Base-by-base conservation (phyloP, 164 flowering plant genomes). In the Tetracentron sinense region DNA sequence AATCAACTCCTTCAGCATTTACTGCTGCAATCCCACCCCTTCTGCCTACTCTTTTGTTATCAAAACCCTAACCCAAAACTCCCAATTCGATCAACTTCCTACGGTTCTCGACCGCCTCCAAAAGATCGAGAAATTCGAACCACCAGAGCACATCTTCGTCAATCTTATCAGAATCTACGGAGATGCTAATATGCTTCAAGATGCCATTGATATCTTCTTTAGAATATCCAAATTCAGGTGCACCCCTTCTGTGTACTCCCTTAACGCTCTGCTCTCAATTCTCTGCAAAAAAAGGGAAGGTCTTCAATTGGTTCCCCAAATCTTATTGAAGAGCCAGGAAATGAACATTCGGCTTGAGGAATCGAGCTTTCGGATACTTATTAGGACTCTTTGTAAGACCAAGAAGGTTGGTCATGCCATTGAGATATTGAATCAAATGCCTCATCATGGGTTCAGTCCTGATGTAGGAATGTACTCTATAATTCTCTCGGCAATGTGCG, bases 171-270 rank as follows among this genome's bases (percentile, higher is more conserved):
- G 68, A 52, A 38, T 59, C 23, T 86, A 77, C 31, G 91, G 82
- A 0, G 27, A 54, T 27, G 68, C 72, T 3, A 46, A 69, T 35
- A 75, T 53, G 71, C 11, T 81, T 20, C 64, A 75, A 20, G 82
- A 86, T 3, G 92, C 98, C 2, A 14, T 86, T 44, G 79, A 78
- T 7, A 8, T 88, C 17, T 92, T 92, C 63, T 77, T 33, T 17
- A 62, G 74, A 48, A 88, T 88, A 2, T 89, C 90, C 29, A 78
- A 63, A 17, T 84, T 85, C 67, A 85, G 96, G 74, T 86, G 98
- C 58, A 71, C 56, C n/a, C 89, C 96, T 38, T 65, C 96, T 50
- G 82, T 69, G 3, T 27, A 22, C 54, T 85, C 87, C 0, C 83
- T 89, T 31, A 78, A 92, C 60, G 68, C 78, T 35, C 58, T 92